phyloP scores from a whole-genome alignment of 192 early-diverging fungal genomes.

The Bifiguratus adelaidae region DNA sequence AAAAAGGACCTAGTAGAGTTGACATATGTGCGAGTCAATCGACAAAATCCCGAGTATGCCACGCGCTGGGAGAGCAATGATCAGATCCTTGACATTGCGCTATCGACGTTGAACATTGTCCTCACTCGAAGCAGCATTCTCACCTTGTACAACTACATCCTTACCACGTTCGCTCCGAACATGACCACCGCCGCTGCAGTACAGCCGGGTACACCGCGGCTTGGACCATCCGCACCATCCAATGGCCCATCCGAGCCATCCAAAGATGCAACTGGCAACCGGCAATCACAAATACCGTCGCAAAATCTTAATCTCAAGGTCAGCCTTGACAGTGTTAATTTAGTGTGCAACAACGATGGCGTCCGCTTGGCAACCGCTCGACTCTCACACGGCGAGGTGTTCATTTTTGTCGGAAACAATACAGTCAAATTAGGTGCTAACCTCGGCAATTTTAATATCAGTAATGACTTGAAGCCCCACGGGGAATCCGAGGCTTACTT shows the following conservation, averaged over 20 bases:
- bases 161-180: slow-evolving; percentile 50
- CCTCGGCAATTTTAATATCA: slow-evolving; percentile 58
- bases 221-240: neutral
- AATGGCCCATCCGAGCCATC: neutral
- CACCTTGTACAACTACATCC: slow-evolving; percentile 73
- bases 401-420: slow-evolving; percentile 46
- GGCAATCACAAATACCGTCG: neutral
- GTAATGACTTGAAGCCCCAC: slow-evolving; percentile 42
- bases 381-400: slow-evolving; percentile 62
- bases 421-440: slow-evolving; percentile 54
- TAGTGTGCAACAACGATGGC: slow-evolving; percentile 77
- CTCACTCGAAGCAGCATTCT: slow-evolving; percentile 78
- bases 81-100: slow-evolving; percentile 70
- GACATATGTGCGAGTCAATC: slow-evolving; percentile 61
- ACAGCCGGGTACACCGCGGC: neutral
- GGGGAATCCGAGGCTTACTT: slow-evolving; percentile 26
- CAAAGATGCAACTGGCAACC: neutral
- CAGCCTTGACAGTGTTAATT: slow-evolving; percentile 65
- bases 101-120: slow-evolving; percentile 71
- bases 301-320: slow-evolving; percentile 64
- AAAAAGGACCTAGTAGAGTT: slow-evolving; percentile 58
- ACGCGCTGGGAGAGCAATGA: slow-evolving; percentile 67
- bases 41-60: slow-evolving; percentile 58
- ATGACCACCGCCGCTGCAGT: slow-evolving; percentile 7
- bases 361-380: slow-evolving; percentile 59